These are phyloP conservation scores for Ascocoryne sarcoides DNA, from an alignment of 2,329 filamentous ascomycete species.

Conservation along the genomic window DNA sequence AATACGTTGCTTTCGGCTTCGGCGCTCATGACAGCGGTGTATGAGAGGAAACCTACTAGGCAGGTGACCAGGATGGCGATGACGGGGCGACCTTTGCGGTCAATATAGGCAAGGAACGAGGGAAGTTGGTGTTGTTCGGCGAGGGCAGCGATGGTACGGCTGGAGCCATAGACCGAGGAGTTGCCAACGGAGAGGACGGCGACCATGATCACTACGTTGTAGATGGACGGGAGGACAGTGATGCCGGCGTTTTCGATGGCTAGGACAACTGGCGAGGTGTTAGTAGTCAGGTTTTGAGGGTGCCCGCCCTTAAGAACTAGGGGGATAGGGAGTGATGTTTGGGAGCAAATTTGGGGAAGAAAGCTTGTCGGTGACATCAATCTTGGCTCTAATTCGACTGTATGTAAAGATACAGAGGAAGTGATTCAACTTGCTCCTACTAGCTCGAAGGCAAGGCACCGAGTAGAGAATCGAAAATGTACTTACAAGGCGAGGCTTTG, in stretches of 20 bases:
- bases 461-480: too few relatives aligned
- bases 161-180: constrained; percentile 49
- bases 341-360: too few relatives aligned
- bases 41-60: constrained; percentile 36
- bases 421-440: too few relatives aligned
- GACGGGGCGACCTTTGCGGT: constrained; percentile 47
- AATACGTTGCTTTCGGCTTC: constrained; percentile 42
- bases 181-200: constrained; percentile 51
- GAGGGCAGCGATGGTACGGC: constrained; percentile 48
- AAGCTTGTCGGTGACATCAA: too few relatives aligned
- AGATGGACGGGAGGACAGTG: constrained; percentile 43
- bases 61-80: constrained; percentile 33
- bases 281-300: neutral
- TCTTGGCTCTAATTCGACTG: too few relatives aligned
- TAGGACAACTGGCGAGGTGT: constrained; percentile 35
- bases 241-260: constrained; percentile 45
- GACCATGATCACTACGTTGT: constrained; percentile 50
- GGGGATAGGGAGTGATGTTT: too few relatives aligned
- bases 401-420: too few relatives aligned
- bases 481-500: constrained; percentile 36
- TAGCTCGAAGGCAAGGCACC: too few relatives aligned
- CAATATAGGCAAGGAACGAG: constrained; percentile 46
- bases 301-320: too few relatives aligned
- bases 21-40: constrained; percentile 41
- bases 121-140: constrained; percentile 51